phyloP scores from a whole-genome alignment of 352 stramenopile species.

The Phytopythium vexans region DNA sequence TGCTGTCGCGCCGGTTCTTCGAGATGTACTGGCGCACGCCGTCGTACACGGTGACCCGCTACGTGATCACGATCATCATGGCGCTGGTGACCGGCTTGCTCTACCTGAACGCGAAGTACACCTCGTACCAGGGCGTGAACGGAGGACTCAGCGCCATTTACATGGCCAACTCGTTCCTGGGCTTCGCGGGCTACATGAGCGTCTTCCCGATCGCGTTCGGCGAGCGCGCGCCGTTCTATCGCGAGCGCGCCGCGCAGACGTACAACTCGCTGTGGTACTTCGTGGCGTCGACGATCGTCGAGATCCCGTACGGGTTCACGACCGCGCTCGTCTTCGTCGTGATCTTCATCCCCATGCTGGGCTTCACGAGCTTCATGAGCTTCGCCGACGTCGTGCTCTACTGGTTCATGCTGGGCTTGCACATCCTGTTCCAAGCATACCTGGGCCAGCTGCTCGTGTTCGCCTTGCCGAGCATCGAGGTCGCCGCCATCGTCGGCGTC shows the following conservation, averaged over 20 bases:
- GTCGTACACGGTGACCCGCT: slow-evolving; percentile 69
- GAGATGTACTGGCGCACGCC: slow-evolving; percentile 86
- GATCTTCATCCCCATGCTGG: slow-evolving; percentile 78
- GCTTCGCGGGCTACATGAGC: slow-evolving; percentile 60
- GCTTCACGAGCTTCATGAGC: slow-evolving; percentile 40
- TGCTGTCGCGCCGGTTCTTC: slow-evolving; percentile 53
- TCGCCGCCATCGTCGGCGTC: slow-evolving; percentile 36
- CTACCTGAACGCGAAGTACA: slow-evolving; percentile 41
- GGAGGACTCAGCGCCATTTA: slow-evolving; percentile 73
- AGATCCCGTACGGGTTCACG: slow-evolving; percentile 77
- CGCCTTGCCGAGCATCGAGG: slow-evolving; percentile 37
- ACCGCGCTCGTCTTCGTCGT: slow-evolving; percentile 44
- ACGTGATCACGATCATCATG: slow-evolving; percentile 20
- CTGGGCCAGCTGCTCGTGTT: slow-evolving; percentile 70
- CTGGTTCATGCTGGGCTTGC: slow-evolving; percentile 33
- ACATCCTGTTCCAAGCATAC: slow-evolving; percentile 43
- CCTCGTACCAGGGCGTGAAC: slow-evolving; percentile 37
- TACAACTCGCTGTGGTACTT: slow-evolving; percentile 87
- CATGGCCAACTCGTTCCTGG: slow-evolving; percentile 73
- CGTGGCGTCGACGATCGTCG: slow-evolving; percentile 65
- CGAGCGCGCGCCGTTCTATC: slow-evolving; percentile 90
- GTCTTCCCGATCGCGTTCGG: slow-evolving; percentile 72
- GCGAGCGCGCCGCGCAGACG: too few species aligned
- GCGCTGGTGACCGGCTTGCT: slow-evolving; percentile 31
- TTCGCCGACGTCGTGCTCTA: slow-evolving; percentile 31